Evolutionary conservation across 352 stramenopile species (phyloP).

Genomic region (Paralagenidium karlingii): DNA sequence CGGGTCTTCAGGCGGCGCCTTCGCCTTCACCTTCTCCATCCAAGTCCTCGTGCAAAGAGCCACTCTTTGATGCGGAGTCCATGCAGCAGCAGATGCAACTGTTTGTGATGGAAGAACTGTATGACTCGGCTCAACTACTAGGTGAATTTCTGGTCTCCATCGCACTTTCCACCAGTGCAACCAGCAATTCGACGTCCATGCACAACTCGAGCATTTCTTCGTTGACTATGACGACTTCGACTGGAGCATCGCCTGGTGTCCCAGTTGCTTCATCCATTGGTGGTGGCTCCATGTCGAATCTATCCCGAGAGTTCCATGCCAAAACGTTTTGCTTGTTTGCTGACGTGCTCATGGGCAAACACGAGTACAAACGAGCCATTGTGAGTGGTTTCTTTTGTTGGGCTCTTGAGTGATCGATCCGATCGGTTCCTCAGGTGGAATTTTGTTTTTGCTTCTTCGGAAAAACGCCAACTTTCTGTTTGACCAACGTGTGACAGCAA

Average conservation of each 20-base stretch:
- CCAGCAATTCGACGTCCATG: not conserved
- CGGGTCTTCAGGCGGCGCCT: no score
- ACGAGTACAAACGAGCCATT: conserved; percentile 60
- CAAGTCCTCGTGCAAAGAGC: no score
- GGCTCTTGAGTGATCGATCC: not conserved
- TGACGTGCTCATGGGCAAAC: conserved; percentile 50
- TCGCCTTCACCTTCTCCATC: no score
- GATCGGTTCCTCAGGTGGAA: not conserved
- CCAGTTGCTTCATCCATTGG: no score
- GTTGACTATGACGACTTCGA: not conserved
- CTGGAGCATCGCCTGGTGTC: not conserved
- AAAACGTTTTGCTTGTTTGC: conserved; percentile 42
- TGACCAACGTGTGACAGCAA: conserved; percentile 9
- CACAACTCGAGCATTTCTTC: not conserved
- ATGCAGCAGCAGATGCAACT: conserved; percentile 52
- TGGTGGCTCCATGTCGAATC: not conserved
- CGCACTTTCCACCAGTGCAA: no score
- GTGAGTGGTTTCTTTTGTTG: conserved; percentile 13
- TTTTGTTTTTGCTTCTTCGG: conserved; percentile 1
- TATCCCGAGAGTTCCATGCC: conserved; percentile 31
- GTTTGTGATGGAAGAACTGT: conserved; percentile 29
- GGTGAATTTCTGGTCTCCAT: conserved; percentile 44
- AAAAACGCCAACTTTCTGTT: conserved; percentile 1
- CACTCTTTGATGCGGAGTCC: no score
- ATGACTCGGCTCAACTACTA: conserved; percentile 49